phyloP scores from a whole-genome alignment of 805 yeast genomes.

The Candida dajiaensis region DNA sequence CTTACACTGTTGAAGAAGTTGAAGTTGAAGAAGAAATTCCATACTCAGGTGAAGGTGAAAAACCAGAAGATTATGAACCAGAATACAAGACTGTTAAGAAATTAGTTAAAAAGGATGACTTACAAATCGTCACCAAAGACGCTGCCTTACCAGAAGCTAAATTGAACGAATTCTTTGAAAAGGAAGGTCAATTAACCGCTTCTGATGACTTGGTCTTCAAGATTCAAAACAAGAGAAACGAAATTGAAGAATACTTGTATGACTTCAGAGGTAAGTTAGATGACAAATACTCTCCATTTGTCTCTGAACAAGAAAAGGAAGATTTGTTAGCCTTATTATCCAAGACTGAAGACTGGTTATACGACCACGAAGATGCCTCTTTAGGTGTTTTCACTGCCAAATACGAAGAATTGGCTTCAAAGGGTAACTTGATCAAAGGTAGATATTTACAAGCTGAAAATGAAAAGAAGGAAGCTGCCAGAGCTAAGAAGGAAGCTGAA shows the following conservation, averaged over 20 bases:
- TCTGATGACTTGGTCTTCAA: slow-evolving; percentile 96
- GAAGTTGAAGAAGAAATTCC: slow-evolving; percentile 85
- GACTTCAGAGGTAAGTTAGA: slow-evolving; percentile 96
- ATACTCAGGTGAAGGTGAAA: slow-evolving; percentile 52
- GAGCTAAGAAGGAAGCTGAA: slow-evolving; percentile 82
- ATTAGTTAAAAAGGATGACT: slow-evolving; percentile 84
- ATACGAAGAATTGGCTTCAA: slow-evolving; percentile 92
- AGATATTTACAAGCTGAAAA: slow-evolving; percentile 92
- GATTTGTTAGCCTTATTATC: slow-evolving; percentile 66
- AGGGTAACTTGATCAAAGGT: slow-evolving; percentile 93
- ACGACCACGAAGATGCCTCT: slow-evolving; percentile 94
- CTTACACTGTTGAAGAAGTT: slow-evolving; percentile 90
- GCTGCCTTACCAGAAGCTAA: slow-evolving; percentile 52
- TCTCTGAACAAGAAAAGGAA: slow-evolving; percentile 84
- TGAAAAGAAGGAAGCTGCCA: slow-evolving; percentile 85
- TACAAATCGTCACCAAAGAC: slow-evolving; percentile 54
- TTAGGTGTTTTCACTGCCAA: slow-evolving; percentile 97
- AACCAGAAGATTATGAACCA: slow-evolving; percentile 83
- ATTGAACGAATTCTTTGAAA: slow-evolving; percentile 64
- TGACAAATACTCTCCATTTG: slow-evolving; percentile 82
- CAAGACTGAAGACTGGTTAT: slow-evolving; percentile 96
- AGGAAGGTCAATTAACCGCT: slow-evolving; percentile 76
- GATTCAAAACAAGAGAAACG: slow-evolving; percentile 98
- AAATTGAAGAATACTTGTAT: slow-evolving; percentile 97
- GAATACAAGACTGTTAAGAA: slow-evolving; percentile 87